Percentiles rank a stretch among this genome's conserved stretches.
These are phyloP conservation scores for Barnettozyma sp. DNA, from an alignment of 805 yeast genomes.

Conservation along the genomic window DNA sequence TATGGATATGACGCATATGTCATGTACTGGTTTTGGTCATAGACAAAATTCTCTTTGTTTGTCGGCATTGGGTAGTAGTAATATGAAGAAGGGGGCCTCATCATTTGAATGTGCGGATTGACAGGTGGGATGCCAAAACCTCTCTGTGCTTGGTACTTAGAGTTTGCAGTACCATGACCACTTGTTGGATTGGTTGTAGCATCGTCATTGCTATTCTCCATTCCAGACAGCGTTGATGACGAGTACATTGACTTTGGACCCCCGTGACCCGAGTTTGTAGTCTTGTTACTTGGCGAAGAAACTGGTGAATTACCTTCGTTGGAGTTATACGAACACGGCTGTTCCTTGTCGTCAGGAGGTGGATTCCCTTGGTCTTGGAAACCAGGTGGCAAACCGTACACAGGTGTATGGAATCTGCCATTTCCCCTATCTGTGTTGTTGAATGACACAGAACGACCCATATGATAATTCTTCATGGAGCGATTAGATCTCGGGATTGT, in stretches of 20 bases:
- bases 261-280: conserved; percentile 19
- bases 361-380: background rate
- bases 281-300: conserved; percentile 24
- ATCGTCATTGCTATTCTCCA: conserved; percentile 17
- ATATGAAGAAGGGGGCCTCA: conserved; percentile 24
- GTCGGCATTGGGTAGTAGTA: conserved; percentile 27
- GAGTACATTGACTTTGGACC: conserved; percentile 23
- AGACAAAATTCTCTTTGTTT: conserved; percentile 23
- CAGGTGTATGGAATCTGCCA: conserved; percentile 10
- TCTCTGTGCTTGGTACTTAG: conserved; percentile 14
- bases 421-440: conserved; percentile 2
- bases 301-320: conserved; percentile 20
- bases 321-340: conserved; percentile 4
- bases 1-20: conserved; percentile 22
- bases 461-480: conserved; percentile 8
- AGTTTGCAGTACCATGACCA: conserved; percentile 13
- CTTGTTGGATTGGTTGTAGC: conserved; percentile 13
- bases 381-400: conserved; percentile 8
- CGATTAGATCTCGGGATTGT: conserved; percentile 6
- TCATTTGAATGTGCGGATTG: conserved; percentile 7
- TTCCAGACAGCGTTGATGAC: conserved; percentile 21
- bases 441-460: conserved; percentile 21
- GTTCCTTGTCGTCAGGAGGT: conserved; percentile 1
- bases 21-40: conserved; percentile 22
- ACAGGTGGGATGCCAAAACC: conserved; percentile 10